These are phyloP conservation scores for Backusella tarrabulga DNA, from an alignment of 192 early-diverging fungal genomes.

Conservation along the genomic window DNA sequence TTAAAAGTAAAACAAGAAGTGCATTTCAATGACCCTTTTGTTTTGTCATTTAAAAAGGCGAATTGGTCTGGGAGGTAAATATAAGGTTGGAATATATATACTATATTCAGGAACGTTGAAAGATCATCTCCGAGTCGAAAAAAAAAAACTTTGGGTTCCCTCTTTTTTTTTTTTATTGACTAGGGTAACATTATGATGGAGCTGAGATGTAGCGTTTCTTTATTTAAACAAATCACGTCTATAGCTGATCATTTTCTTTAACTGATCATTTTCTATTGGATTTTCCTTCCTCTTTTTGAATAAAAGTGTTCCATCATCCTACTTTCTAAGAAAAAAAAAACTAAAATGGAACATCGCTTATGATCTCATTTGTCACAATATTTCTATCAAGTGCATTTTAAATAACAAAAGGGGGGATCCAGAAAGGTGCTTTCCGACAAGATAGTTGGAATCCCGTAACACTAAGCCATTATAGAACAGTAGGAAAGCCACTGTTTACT, in stretches of 20 bases:
- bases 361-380: not conserved
- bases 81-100: not conserved
- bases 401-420: not conserved
- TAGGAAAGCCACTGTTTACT: not conserved
- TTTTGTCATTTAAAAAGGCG: not conserved
- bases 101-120: not conserved
- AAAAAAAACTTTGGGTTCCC: not conserved
- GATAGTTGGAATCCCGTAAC: not conserved
- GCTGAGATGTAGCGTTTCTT: no score
- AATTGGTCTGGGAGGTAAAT: not conserved
- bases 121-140: not conserved
- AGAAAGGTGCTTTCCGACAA: not conserved
- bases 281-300: not conserved
- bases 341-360: no score
- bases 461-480: not conserved
- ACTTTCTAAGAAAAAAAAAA: not conserved
- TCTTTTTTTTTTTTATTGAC: no score
- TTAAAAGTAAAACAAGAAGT: no score
- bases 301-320: not conserved
- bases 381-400: not conserved
- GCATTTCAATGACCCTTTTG: no score
- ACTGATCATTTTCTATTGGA: not conserved
- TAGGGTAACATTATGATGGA: no score
- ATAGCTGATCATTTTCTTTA: not conserved
- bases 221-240: not conserved